Evolutionary conservation across 495 filamentous ascomycete genomes (phyloP).

Genomic region (Copromyces sp.): DNA sequence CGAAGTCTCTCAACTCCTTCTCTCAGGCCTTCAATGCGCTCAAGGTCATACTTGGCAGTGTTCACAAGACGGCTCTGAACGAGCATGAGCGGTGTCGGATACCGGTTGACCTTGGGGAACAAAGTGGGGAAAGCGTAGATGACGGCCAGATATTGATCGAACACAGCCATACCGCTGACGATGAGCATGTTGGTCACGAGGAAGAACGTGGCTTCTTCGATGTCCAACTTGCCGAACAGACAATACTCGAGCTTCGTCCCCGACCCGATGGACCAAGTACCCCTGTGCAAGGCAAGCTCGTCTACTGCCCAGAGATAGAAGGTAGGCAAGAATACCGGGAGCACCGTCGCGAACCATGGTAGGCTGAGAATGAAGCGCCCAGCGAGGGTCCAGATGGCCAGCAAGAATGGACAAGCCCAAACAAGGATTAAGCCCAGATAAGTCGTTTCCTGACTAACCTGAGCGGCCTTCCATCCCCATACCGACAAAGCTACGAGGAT

Average conservation of each 20-base stretch:
- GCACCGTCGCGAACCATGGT: conserved; percentile 37
- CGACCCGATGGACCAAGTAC: conserved; percentile 55
- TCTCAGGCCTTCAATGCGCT: conserved; percentile 42
- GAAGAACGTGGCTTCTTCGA: conserved; percentile 64
- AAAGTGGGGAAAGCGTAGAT: conserved; percentile 42
- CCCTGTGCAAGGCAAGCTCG: conserved; percentile 46
- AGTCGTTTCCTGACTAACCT: conserved; percentile 16
- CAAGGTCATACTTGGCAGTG: conserved; percentile 35
- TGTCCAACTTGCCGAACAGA: conserved; percentile 51
- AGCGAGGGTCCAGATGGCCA: conserved; percentile 50
- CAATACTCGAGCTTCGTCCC: conserved; percentile 50
- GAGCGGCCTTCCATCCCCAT: conserved; percentile 10
- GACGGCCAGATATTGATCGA: conserved; percentile 52
- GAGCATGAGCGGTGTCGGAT: conserved; percentile 37
- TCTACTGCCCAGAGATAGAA: conserved; percentile 60
- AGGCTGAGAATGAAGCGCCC: conserved; percentile 49
- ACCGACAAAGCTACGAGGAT: conserved; percentile 28
- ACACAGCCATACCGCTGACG: conserved; percentile 52
- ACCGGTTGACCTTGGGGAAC: conserved; percentile 30
- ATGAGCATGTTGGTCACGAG: conserved; percentile 53
- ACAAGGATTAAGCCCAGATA: conserved; percentile 56
- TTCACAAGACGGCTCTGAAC: conserved; percentile 35
- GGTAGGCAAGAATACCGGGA: conserved; percentile 51
- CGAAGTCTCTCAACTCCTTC: conserved; percentile 43
- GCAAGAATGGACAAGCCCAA: conserved; percentile 55